Percentiles rank a stretch among this genome's conserved stretches.
Conservation (phyloP, 768 basidiomycete species). For the Kwoniella heveanensis region DNA sequence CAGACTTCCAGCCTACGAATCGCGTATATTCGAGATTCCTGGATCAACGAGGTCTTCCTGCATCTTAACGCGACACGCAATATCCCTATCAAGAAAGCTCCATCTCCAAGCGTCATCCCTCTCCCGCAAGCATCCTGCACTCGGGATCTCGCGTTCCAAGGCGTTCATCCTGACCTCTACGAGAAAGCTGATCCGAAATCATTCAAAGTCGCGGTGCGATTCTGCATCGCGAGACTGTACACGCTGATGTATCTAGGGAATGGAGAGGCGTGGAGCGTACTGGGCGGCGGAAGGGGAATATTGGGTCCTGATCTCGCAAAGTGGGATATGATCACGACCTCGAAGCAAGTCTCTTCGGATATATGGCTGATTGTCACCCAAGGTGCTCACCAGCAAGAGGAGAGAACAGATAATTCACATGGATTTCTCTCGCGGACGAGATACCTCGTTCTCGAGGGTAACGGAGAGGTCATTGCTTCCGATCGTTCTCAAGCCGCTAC, state of each 20-base stretch:
- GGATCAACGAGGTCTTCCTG: slow-evolving; percentile 4
- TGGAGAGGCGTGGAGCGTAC: slow-evolving; percentile 30
- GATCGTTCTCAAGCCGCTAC: not conserved
- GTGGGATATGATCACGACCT: slow-evolving; percentile 30
- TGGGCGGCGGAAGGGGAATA: slow-evolving; percentile 16
- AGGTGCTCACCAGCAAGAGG: not conserved
- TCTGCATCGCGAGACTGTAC: slow-evolving; percentile 35
- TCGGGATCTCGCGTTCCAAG: slow-evolving; percentile 22
- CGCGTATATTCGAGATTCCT: not conserved
- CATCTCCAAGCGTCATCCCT: not conserved
- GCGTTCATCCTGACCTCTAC: slow-evolving; percentile 24
- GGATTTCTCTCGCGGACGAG: not conserved
- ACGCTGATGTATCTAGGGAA: slow-evolving; percentile 26
- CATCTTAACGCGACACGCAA: slow-evolving; percentile 15
- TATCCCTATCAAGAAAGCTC: not conserved
- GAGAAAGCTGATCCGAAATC: not conserved
- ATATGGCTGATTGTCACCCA: slow-evolving; percentile 30
- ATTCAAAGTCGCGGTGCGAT: slow-evolving; percentile 30
- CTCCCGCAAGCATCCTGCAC: too few relatives aligned
- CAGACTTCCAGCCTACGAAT: not conserved
- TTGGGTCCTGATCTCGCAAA: slow-evolving; percentile 27
- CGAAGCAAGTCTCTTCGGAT: slow-evolving; percentile 16
- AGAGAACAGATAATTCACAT: not conserved
- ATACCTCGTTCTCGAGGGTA: slow-evolving; percentile 17
- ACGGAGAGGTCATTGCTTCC: slow-evolving; percentile 34